Evolutionary conservation across 1,139 yeast genomes (phyloP).

Genomic region (Candida glucosophila): DNA sequence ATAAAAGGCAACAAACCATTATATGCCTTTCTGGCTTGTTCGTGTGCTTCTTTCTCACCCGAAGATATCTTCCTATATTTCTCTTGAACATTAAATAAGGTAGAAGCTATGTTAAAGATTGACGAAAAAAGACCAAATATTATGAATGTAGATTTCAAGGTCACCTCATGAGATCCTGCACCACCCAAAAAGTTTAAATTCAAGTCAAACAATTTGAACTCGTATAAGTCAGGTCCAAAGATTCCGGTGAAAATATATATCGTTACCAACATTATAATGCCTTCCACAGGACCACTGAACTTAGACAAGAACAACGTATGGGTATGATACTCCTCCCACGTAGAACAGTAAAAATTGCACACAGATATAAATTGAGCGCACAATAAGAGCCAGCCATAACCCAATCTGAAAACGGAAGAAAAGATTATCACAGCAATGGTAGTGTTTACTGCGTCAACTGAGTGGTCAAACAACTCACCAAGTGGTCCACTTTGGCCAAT

Average conservation of each 20-base stretch:
- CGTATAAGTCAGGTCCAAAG: conserved; percentile 68
- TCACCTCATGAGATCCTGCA: conserved; percentile 15
- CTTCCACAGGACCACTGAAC: conserved; percentile 94
- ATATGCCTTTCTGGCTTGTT: conserved; percentile 38
- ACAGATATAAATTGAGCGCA: conserved; percentile 69
- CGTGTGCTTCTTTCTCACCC: conserved; percentile 12
- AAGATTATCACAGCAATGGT: conserved; percentile 69
- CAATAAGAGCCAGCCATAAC: conserved; percentile 56
- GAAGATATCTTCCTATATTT: conserved; percentile 27
- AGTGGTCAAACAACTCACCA: conserved; percentile 92
- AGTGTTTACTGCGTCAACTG: conserved; percentile 86
- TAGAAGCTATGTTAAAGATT: conserved; percentile 63
- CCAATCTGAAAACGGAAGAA: conserved; percentile 65
- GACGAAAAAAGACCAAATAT: conserved; percentile 48
- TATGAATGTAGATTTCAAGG: conserved; percentile 35
- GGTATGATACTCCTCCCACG: conserved; percentile 96
- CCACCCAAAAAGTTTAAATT: conserved; percentile 26
- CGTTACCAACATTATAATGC: conserved; percentile 57
- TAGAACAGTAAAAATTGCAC: conserved; percentile 77
- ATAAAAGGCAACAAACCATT: conserved; percentile 67
- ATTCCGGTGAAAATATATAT: conserved; percentile 57
- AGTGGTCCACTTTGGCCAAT: conserved; percentile 93
- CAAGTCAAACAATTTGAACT: conserved; percentile 21
- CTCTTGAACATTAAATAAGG: conserved; percentile 59
- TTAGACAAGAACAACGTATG: conserved; percentile 72